Evolutionary conservation across 441 rosid genomes (phyloP).

Genomic region (Erodium trifolium): DNA sequence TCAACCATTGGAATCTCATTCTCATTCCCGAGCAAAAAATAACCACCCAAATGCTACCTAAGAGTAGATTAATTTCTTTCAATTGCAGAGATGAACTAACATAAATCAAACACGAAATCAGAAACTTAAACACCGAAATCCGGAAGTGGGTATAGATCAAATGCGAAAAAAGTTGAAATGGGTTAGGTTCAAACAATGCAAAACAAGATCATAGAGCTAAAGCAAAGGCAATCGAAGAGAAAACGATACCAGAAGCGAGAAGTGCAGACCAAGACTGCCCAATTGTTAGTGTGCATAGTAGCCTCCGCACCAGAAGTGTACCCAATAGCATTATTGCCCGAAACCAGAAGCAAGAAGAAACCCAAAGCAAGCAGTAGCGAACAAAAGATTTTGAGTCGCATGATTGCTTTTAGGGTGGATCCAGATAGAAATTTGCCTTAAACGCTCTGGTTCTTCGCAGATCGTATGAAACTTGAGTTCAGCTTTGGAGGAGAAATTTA

Average conservation of each 20-base stretch:
- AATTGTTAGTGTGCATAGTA: constrained; percentile 79
- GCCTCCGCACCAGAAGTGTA: constrained; percentile 36
- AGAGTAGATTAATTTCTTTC: background rate
- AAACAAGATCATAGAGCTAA: background rate
- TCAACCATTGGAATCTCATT: background rate
- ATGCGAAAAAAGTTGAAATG: background rate
- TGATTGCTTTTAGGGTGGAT: background rate
- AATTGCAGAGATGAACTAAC: background rate
- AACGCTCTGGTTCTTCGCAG: background rate
- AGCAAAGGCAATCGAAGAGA: background rate
- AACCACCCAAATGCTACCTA: background rate
- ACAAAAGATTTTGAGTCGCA: constrained; percentile 21
- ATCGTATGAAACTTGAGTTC: background rate
- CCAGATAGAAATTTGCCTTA: background rate
- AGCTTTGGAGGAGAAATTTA: background rate
- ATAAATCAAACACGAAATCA: background rate
- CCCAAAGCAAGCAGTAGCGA: constrained; percentile 17
- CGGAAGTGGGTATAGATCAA: background rate
- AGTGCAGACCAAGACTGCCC: constrained; percentile 98
- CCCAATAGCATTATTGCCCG: background rate
- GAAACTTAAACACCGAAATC: background rate
- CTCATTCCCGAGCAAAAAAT: background rate
- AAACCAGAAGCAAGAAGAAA: constrained; percentile 23
- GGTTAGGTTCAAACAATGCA: background rate
- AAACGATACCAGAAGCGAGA: constrained; percentile 79